phyloP scores from a whole-genome alignment of 257 asterid genomes.

The Solanum chilense region DNA sequence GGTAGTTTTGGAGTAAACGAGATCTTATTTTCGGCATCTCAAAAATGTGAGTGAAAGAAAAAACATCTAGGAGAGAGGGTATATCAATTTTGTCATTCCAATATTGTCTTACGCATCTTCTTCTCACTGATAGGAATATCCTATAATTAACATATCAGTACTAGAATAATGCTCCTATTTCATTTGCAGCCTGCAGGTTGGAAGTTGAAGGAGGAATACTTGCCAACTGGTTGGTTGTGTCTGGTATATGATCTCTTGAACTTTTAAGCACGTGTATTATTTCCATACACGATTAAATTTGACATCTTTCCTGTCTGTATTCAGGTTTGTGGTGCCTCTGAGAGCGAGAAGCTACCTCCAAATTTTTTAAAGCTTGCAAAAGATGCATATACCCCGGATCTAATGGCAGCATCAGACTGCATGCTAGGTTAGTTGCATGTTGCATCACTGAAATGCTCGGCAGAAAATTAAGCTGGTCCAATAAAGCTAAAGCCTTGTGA shows the following conservation, averaged over 20 bases:
- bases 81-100: neutral
- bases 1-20: neutral
- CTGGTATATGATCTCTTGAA: constrained; percentile 53
- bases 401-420: constrained; percentile 97
- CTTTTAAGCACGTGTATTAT: neutral
- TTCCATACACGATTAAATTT: neutral
- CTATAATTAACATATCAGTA: neutral
- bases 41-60: neutral
- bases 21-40: neutral
- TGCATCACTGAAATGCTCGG: neutral
- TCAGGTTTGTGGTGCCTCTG: constrained; percentile 98
- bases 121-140: neutral
- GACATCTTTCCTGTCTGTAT: neutral
- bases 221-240: constrained; percentile 94
- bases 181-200: constrained; percentile 88
- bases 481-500: neutral
- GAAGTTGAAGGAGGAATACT: constrained; percentile 84
- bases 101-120: neutral
- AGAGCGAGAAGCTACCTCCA: constrained; percentile 67
- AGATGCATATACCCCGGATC: constrained; percentile 90
- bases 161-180: neutral
- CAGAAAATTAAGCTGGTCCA: neutral
- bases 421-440: constrained; percentile 83
- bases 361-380: constrained; percentile 78
- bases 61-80: neutral